These are phyloP conservation scores for Aspergillus luchuensis DNA, from an alignment of 2,329 filamentous ascomycete species.

Conservation along the genomic window DNA sequence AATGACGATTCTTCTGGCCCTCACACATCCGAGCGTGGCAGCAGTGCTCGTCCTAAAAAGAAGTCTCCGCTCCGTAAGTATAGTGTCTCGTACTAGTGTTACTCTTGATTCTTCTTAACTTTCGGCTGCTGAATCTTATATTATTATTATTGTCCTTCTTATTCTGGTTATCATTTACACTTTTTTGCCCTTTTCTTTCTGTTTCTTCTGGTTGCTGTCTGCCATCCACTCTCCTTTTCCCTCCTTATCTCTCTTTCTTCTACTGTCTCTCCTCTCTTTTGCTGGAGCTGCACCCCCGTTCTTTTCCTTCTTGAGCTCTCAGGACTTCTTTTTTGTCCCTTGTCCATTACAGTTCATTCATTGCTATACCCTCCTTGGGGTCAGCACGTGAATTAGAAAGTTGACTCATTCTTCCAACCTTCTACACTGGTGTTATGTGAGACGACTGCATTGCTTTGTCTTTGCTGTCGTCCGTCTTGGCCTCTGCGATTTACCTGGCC, in stretches of 20 bases:
- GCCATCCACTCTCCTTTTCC: background rate
- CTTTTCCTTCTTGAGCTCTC: constrained; percentile 7
- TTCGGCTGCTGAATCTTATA: constrained; percentile 14
- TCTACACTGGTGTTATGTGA: background rate
- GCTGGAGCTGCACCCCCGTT: background rate
- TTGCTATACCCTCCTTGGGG: background rate
- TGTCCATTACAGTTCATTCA: constrained; percentile 6
- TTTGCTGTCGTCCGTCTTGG: constrained; percentile 10
- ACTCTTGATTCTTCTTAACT: constrained; percentile 9
- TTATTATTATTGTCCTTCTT: constrained; percentile 12
- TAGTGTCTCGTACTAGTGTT: constrained; percentile 25
- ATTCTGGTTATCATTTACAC: constrained; percentile 8
- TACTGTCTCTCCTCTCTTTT: background rate
- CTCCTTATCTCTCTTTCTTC: constrained; percentile 8
- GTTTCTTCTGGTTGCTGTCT: constrained; percentile 5
- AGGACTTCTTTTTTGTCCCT: constrained; percentile 11
- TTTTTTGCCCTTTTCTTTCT: constrained; percentile 6
- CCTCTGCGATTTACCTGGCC: constrained; percentile 10
- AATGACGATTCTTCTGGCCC: constrained; percentile 36
- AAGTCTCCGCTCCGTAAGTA: constrained; percentile 36
- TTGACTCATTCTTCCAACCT: background rate
- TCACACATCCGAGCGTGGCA: constrained; percentile 36
- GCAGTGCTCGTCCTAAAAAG: constrained; percentile 42
- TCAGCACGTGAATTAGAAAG: background rate
- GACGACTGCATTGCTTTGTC: background rate